Conservation (phyloP, 176 grass and related monocot species). For the Zoysia pacifica region DNA sequence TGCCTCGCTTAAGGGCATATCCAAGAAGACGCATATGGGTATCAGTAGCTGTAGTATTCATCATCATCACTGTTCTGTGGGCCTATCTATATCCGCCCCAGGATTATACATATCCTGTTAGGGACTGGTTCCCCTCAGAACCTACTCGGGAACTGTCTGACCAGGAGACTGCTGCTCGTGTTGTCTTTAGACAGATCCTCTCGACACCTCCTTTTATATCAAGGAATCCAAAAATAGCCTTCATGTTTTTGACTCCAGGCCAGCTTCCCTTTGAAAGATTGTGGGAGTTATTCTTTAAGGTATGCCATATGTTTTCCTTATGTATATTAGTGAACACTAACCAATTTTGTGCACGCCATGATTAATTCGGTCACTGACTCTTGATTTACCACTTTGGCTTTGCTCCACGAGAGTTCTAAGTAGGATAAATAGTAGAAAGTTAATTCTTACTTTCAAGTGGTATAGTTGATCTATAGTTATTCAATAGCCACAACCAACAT, state of each 20-base stretch:
- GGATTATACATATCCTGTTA: slow-evolving; percentile 62
- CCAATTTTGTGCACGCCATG: neutral
- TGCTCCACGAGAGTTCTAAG: neutral
- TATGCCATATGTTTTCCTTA: slow-evolving; percentile 10
- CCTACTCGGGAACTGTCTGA: slow-evolving; percentile 54
- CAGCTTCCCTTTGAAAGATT: slow-evolving; percentile 80
- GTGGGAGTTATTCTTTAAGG: slow-evolving; percentile 85
- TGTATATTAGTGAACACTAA: neutral
- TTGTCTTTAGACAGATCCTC: slow-evolving; percentile 66
- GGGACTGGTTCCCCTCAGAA: slow-evolving; percentile 72
- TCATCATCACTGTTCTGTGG: slow-evolving; percentile 45
- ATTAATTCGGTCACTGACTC: neutral
- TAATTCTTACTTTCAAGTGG: neutral
- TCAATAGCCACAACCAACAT: neutral
- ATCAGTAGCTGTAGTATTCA: slow-evolving; percentile 45
- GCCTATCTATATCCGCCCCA: slow-evolving; percentile 69
- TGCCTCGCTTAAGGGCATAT: slow-evolving; percentile 42
- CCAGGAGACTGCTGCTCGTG: slow-evolving; percentile 61
- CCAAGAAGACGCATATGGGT: slow-evolving; percentile 60
- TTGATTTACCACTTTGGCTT: neutral
- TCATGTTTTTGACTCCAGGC: slow-evolving; percentile 84
- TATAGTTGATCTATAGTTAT: neutral
- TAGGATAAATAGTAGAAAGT: neutral
- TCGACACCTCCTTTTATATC: slow-evolving; percentile 50
- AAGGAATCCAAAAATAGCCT: slow-evolving; percentile 72